phyloP scores from a whole-genome alignment of 805 yeast genomes.

The Yamadazyma ubonensis region DNA sequence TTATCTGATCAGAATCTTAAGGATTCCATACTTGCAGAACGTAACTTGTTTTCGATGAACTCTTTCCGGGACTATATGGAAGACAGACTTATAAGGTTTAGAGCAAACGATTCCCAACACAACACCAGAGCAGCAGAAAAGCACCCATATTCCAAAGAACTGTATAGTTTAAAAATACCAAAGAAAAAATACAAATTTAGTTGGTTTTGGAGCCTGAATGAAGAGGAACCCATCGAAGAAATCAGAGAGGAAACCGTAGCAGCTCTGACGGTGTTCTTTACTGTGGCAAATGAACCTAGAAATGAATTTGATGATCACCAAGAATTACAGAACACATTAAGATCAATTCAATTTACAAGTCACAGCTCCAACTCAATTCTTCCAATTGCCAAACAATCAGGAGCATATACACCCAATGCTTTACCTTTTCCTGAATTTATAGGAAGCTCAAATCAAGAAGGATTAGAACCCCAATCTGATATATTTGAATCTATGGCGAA shows the following conservation, averaged over 20 bases:
- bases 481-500: slow-evolving; percentile 12
- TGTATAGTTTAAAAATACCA: slow-evolving; percentile 7
- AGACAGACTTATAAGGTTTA: slow-evolving; percentile 30
- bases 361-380: slow-evolving; percentile 8
- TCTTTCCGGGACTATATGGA: slow-evolving; percentile 28
- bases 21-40: neutral
- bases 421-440: slow-evolving; percentile 11
- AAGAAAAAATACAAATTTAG: slow-evolving; percentile 2
- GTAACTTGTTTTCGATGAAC: slow-evolving; percentile 6
- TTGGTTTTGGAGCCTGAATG: slow-evolving; percentile 8
- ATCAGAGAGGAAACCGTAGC: neutral
- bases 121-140: slow-evolving; percentile 19
- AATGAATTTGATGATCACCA: neutral
- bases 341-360: neutral
- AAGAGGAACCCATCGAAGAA: neutral
- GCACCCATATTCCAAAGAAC: slow-evolving; percentile 26
- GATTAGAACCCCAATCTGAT: slow-evolving; percentile 7
- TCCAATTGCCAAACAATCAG: neutral
- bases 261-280: slow-evolving; percentile 4
- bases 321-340: neutral
- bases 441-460: neutral
- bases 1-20: neutral
- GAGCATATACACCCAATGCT: slow-evolving; percentile 14
- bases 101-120: slow-evolving; percentile 33
- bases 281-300: slow-evolving; percentile 4